Base-by-base conservation (phyloP, 2,329 filamentous ascomycete species). In the Tolypocladium guangdongense region DNA sequence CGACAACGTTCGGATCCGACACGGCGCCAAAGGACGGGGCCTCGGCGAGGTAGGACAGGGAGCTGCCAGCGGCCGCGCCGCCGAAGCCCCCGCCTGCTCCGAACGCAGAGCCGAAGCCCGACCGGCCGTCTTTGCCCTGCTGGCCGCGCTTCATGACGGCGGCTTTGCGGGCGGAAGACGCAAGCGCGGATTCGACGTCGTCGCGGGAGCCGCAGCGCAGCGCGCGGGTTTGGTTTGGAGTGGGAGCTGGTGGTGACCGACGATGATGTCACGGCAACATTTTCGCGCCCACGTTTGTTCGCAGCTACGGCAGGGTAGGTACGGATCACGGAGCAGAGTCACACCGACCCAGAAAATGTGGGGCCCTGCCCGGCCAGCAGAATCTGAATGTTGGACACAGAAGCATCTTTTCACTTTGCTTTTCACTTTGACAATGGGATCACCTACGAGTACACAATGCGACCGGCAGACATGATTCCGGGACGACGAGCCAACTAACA, bases 21-120 rank as follows among this genome's bases (percentile, higher is more conserved):
- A 99, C 83, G 45, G 74, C 74, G 36, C 84, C 83, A 60, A 96
- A 82, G 63, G 96, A 87, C 49, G 88, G 88, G 11, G 90, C 88
- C 63, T 95, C 90, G 52, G 87, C 78, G 51, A 97, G 81, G 71
- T 96, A 96, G 46, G 91, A 96, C 39, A 99, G 78, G 7, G 75
- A 75, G 60, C 71, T 78, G 54, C 68, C 68, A 49, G 67, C 63
- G 20, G 71, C 65, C 4, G 70, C 58, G 45, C 69, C 70, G 38
- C 71, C 66, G 60, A 77, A 73, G 55, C 24, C 50, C 27, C 41
- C 20, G 22, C 45, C 24, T 14, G 27, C 27, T 20, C 36, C 45
- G 30, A 32, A 22, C 43, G 43, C n/a, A 18, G 35, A 32, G 27
- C 35, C 52, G 49, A 22, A 46, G 48, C 20, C 43, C 43, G 43